These are phyloP conservation scores for Kluyveromyces sp. DNA, from an alignment of 1,139 yeast species.

Conservation along the genomic window DNA sequence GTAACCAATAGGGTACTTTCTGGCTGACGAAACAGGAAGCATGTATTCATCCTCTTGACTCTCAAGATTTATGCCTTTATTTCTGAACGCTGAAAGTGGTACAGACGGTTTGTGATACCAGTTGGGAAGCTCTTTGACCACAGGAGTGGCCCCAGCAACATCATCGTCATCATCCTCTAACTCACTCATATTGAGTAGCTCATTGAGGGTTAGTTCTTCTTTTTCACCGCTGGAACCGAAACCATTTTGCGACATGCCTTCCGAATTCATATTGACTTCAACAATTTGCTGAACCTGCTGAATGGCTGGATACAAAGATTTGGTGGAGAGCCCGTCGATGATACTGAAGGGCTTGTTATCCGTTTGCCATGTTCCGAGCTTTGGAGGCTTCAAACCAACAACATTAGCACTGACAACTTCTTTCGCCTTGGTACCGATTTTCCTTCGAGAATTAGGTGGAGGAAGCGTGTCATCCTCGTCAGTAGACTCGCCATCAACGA, in stretches of 20 bases:
- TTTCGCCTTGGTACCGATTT: constrained; percentile 66
- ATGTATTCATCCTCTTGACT: constrained; percentile 31
- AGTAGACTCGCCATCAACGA: constrained; percentile 69
- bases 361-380: constrained; percentile 88
- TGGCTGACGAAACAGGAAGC: constrained; percentile 27
- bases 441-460: constrained; percentile 48
- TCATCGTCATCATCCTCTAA: constrained; percentile 61
- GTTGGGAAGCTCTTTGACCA: constrained; percentile 15
- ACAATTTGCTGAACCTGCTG: constrained; percentile 28
- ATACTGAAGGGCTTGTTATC: constrained; percentile 84
- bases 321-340: constrained; percentile 86
- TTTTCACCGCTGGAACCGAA: constrained; percentile 36
- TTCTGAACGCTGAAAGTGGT: constrained; percentile 85
- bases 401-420: constrained; percentile 83
- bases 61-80: constrained; percentile 46
- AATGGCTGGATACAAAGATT: constrained; percentile 51
- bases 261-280: constrained; percentile 17
- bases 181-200: constrained; percentile 79
- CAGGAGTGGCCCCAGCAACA: constrained; percentile 10
- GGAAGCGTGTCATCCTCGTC: constrained; percentile 82
- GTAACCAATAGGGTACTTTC: constrained; percentile 33
- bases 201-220: constrained; percentile 75
- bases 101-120: constrained; percentile 46
- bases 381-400: constrained; percentile 83
- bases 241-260: constrained; percentile 14